Base-by-base conservation (phyloP, 306 rosid species). In the Malus sylvestris region DNA sequence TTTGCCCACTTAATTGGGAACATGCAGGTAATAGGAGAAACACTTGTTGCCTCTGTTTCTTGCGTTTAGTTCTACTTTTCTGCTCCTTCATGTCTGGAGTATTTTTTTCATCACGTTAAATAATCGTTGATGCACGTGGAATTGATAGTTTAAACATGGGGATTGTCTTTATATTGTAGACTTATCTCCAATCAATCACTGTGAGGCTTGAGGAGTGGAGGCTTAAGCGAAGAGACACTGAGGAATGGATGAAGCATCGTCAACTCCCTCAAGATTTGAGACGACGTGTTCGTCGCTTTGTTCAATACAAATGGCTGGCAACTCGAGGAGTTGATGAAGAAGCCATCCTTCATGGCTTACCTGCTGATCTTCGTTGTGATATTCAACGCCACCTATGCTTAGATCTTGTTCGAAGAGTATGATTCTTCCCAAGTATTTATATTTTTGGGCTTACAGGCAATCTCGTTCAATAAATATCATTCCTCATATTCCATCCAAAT, bases 161-260 rank as follows among this genome's bases (percentile, higher is more conserved):
- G 27, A 6, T 61, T 45, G 60, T 45, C 78, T 75, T 78, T 77
- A 62, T 80, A 70, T 51, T 68, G 75, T 74, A 96, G 99, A 96
- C 98, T 23, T 91, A 96, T 83, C 88, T 96, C 86, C 99, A 96
- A 89, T 96, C 99, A 45, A 84, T 88, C 76, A 96, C 98, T 15
- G 84, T 91, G 84, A 89, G 98, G 88, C 96, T 91, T 16, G 99
- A 96, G 84, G 99, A 96, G 69, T 95, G 99, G 99, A 91, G 99
- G 87, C 93, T 96, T 73, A 92, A 88, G 84, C 91, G 81, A 82
- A 87, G 98, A 81, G 99, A 96, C 86, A 92, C 98, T 3, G 97
- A 96, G 82, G 99, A 96, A 86, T 96, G 99, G 99, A 96, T 96
- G 99, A 85, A 88, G 85, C 97, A 96, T 85, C 97, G 98, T 76